phyloP scores from a whole-genome alignment of 2,329 filamentous ascomycete genomes.

The Botryotinia convoluta region DNA sequence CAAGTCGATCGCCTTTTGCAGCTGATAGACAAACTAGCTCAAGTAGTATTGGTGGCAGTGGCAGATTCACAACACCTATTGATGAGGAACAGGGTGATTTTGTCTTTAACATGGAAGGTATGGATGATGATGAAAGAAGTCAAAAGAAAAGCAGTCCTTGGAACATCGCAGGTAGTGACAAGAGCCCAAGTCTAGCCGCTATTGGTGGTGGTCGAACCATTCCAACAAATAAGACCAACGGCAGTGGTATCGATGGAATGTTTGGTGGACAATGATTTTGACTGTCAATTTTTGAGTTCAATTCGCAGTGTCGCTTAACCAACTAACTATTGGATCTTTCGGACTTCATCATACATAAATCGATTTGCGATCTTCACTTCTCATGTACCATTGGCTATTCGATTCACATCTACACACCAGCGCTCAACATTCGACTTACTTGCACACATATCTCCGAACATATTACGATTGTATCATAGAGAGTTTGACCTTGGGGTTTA shows the following conservation, averaged over 20 bases:
- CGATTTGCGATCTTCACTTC: slow-evolving; percentile 6
- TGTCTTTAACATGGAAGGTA: slow-evolving; percentile 65
- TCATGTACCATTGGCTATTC: slow-evolving; percentile 11
- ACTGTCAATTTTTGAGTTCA: not conserved
- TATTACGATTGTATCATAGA: slow-evolving; percentile 21
- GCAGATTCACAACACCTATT: slow-evolving; percentile 62
- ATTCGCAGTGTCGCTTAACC: not conserved
- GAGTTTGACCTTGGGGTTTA: slow-evolving; percentile 12
- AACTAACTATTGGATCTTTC: not conserved
- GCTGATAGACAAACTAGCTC: slow-evolving; percentile 60
- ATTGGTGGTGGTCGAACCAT: slow-evolving; percentile 26
- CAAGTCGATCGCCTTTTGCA: slow-evolving; percentile 42
- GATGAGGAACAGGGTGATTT: slow-evolving; percentile 64
- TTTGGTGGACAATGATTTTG: slow-evolving; percentile 24
- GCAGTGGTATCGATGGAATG: slow-evolving; percentile 26
- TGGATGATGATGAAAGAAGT: slow-evolving; percentile 58
- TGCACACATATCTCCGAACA: slow-evolving; percentile 16
- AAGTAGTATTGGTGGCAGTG: slow-evolving; percentile 49
- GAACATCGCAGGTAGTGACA: slow-evolving; percentile 30
- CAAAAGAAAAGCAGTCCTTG: slow-evolving; percentile 39
- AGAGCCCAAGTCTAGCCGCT: slow-evolving; percentile 30
- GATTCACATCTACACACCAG: not conserved
- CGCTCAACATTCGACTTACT: not conserved
- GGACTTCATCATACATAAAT: slow-evolving; percentile 3
- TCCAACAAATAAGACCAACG: slow-evolving; percentile 5